These are phyloP conservation scores for Austropuccinia psidii DNA, from an alignment of 1,284 basidiomycete species.

Conservation along the genomic window DNA sequence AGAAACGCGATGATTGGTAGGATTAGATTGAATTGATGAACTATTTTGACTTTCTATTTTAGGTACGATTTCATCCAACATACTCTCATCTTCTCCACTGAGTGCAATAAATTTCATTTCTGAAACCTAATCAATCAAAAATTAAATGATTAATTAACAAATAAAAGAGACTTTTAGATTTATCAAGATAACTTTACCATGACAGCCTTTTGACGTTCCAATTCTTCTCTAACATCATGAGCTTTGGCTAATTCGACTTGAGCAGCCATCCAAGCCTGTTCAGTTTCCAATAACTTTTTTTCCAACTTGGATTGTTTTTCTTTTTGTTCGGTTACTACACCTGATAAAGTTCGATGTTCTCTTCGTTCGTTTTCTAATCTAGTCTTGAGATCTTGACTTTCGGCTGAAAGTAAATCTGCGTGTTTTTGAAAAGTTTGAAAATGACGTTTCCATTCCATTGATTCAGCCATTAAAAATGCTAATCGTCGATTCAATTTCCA, in stretches of 20 bases:
- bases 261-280: conserved; percentile 37
- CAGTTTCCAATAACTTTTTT: conserved; percentile 36
- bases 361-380: conserved; percentile 41
- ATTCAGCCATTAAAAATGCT: conserved; percentile 32
- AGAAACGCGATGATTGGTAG: not conserved
- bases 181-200: conserved; percentile 35
- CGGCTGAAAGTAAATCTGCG: conserved; percentile 40
- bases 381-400: conserved; percentile 39
- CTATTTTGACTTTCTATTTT: not conserved
- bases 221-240: conserved; percentile 36
- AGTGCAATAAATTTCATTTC: conserved; percentile 35
- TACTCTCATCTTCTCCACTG: not conserved
- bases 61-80: conserved; percentile 14
- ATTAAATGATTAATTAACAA: not conserved
- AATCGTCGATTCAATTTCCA: conserved; percentile 37
- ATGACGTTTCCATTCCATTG: conserved; percentile 37
- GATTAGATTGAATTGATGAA: not conserved
- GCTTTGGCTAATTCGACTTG: conserved; percentile 39
- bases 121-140: conserved; percentile 11
- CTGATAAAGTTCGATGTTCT: conserved; percentile 39
- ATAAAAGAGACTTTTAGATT: conserved; percentile 16
- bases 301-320: conserved; percentile 38
- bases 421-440: conserved; percentile 37
- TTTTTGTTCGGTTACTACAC: conserved; percentile 38
- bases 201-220: conserved; percentile 39